These are phyloP conservation scores for Cytospora chrysosperma DNA, from an alignment of 2,329 filamentous ascomycete genomes.

Conservation along the genomic window DNA sequence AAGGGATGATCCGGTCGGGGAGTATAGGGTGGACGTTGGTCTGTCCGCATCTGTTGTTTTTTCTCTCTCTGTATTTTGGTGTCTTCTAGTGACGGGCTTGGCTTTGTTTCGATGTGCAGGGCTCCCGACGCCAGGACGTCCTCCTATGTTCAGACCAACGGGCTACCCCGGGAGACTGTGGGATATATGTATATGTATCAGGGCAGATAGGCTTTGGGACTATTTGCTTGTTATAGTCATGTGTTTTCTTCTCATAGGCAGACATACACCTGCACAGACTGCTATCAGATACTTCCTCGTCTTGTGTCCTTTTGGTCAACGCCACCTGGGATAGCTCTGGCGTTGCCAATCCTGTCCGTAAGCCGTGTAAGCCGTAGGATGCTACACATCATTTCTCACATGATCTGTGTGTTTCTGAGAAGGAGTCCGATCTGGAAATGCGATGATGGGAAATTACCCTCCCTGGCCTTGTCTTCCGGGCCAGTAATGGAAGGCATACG, in stretches of 20 bases:
- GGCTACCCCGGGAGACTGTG: not conserved
- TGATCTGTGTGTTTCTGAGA: not conserved
- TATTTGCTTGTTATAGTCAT: not conserved
- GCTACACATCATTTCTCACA: not conserved
- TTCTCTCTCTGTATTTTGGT: not conserved
- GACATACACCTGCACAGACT: not conserved
- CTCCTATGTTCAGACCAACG: not conserved
- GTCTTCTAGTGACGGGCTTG: not conserved
- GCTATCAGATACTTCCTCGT: not conserved
- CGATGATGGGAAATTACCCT: not conserved
- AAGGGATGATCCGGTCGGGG: not conserved
- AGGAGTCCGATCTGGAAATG: not conserved
- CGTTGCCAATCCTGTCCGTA: not conserved
- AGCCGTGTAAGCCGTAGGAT: not conserved
- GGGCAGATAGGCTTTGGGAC: not conserved
- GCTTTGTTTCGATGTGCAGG: not conserved
- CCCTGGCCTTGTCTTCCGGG: not conserved
- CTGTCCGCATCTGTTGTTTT: not conserved
- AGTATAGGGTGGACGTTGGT: not conserved
- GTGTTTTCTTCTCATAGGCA: not conserved
- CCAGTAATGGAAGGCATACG: not conserved
- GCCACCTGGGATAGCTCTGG: not conserved
- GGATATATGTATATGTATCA: not conserved
- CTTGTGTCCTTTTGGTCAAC: not conserved
- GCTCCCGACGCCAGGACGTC: not conserved